These are phyloP conservation scores for Talaromyces liani DNA, from an alignment of 495 filamentous ascomycete genomes.

Conservation along the genomic window DNA sequence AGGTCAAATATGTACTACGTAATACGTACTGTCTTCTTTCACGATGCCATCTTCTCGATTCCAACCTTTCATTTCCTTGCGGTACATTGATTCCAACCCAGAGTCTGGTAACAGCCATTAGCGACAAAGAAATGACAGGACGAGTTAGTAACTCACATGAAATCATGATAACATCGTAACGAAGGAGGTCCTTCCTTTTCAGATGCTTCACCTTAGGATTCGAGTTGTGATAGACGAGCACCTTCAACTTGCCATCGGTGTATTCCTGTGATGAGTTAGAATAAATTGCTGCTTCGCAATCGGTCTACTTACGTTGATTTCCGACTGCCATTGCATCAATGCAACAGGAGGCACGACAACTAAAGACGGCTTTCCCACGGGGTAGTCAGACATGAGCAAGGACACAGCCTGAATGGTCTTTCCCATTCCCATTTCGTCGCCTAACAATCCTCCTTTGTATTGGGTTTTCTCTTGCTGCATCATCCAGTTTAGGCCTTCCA, in stretches of 20 bases:
- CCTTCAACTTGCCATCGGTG: slow-evolving; percentile 80
- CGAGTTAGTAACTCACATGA: slow-evolving; percentile 43
- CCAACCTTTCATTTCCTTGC: slow-evolving; percentile 89
- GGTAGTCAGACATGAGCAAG: slow-evolving; percentile 94
- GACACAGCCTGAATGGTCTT: slow-evolving; percentile 98
- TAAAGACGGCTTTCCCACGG: slow-evolving; percentile 69
- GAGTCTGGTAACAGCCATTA: slow-evolving; percentile 45
- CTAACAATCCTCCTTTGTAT: slow-evolving; percentile 83
- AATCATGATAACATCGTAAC: slow-evolving; percentile 90
- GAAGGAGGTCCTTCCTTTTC: slow-evolving; percentile 61
- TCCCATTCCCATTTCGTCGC: slow-evolving; percentile 97
- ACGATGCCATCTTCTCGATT: slow-evolving; percentile 65
- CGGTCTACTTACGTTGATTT: slow-evolving; percentile 53
- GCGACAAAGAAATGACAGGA: slow-evolving; percentile 12
- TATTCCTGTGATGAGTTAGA: slow-evolving; percentile 48
- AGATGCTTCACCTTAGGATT: slow-evolving; percentile 75
- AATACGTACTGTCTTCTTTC: slow-evolving; percentile 64
- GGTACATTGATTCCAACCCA: slow-evolving; percentile 81
- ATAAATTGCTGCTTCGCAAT: background rate
- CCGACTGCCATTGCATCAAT: slow-evolving; percentile 92
- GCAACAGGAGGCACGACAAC: slow-evolving; percentile 93
- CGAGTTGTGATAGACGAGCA: slow-evolving; percentile 81
- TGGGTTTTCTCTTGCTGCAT: slow-evolving; percentile 72
- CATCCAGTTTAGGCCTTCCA: slow-evolving; percentile 94
- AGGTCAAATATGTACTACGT: background rate